Conservation (phyloP, 345 rosid species). For the Noccaea bulbosa region DNA sequence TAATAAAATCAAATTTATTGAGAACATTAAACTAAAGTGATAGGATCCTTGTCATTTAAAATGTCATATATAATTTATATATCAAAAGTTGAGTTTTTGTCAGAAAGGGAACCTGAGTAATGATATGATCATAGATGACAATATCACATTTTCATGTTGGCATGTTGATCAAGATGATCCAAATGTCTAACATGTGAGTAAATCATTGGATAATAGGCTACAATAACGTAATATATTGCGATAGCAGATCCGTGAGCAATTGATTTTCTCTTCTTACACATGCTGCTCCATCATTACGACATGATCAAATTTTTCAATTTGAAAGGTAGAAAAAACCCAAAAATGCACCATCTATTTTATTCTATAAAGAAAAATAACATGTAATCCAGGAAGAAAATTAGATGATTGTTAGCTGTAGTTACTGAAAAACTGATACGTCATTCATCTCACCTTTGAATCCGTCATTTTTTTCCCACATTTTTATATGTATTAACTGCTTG, state of each 20-base stretch:
- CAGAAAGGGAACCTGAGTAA: slow-evolving; percentile 9
- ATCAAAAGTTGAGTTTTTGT: slow-evolving; percentile 4
- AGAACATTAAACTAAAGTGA: slow-evolving; percentile 15
- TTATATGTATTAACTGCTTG: background rate
- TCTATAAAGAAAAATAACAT: background rate
- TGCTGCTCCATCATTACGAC: slow-evolving; percentile 40
- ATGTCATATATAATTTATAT: too few relatives aligned
- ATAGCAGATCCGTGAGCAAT: background rate
- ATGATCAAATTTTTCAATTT: slow-evolving; percentile 9
- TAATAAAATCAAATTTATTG: background rate
- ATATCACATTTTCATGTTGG: slow-evolving; percentile 19
- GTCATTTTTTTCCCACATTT: background rate
- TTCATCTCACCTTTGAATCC: background rate
- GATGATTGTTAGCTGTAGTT: background rate
- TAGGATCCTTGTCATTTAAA: background rate
- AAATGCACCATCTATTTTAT: background rate
- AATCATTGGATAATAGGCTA: slow-evolving; percentile 15
- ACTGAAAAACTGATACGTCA: slow-evolving; percentile 2
- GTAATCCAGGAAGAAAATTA: background rate
- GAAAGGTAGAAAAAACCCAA: background rate
- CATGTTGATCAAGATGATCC: slow-evolving; percentile 29
- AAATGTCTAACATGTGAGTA: slow-evolving; percentile 23
- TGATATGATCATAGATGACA: slow-evolving; percentile 3
- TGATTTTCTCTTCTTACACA: slow-evolving; percentile 25
- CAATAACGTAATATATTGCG: background rate